These are phyloP conservation scores for Amyloporia xantha DNA, from an alignment of 768 basidiomycete genomes.

Conservation along the genomic window DNA sequence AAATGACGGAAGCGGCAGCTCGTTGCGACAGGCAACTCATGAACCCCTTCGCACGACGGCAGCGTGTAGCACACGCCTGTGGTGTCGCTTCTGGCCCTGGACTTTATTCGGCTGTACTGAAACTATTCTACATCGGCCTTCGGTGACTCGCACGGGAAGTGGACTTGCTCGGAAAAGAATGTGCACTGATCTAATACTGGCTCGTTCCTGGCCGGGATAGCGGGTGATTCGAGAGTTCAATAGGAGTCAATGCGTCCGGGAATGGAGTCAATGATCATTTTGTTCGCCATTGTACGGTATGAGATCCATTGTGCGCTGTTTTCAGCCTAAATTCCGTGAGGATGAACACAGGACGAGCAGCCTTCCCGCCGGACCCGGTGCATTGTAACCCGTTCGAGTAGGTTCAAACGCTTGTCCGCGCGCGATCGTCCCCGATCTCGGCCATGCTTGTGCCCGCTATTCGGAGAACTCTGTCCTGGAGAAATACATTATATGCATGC, in stretches of 20 bases:
- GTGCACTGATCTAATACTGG: not conserved
- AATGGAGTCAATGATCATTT: not conserved
- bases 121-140: not conserved
- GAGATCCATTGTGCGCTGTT: not conserved
- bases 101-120: not conserved
- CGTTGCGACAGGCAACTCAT: not conserved
- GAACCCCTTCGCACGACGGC: not conserved
- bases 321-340: not conserved
- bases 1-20: not conserved
- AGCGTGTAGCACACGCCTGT: constrained; percentile 2
- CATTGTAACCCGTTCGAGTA: too few relatives aligned
- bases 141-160: not conserved
- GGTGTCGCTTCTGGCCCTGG: constrained; percentile 1
- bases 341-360: not conserved
- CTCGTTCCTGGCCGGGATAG: not conserved
- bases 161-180: not conserved
- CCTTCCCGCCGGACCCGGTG: not conserved
- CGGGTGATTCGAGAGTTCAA: not conserved
- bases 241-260: not conserved
- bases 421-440: not conserved
- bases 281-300: not conserved
- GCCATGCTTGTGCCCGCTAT: not conserved
- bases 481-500: not conserved
- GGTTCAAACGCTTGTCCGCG: not conserved
- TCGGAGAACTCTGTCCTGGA: not conserved